Evolutionary conservation across 1,139 yeast genomes (phyloP).

Genomic region (Kodamaea alishanica): DNA sequence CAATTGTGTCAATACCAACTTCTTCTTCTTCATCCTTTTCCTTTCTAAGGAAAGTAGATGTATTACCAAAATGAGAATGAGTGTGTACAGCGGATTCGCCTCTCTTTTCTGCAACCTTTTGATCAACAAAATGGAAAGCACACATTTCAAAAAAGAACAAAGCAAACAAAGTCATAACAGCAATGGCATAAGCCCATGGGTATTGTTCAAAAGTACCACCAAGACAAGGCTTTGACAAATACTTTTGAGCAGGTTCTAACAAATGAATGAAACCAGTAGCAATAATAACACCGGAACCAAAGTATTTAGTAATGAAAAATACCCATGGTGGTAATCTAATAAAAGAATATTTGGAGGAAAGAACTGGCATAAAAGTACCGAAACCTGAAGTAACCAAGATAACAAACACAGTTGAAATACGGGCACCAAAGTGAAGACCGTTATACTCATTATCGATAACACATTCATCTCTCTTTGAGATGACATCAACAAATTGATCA

Average conservation of each 20-base stretch:
- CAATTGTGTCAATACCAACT: slow-evolving; percentile 13
- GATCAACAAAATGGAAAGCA: slow-evolving; percentile 50
- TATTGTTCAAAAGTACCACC: slow-evolving; percentile 52
- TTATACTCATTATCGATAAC: slow-evolving; percentile 35
- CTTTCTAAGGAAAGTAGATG: slow-evolving; percentile 26
- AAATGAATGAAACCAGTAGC: slow-evolving; percentile 88
- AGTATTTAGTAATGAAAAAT: slow-evolving; percentile 71
- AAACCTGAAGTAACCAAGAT: slow-evolving; percentile 54
- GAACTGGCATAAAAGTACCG: slow-evolving; percentile 58
- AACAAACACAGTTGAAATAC: slow-evolving; percentile 72
- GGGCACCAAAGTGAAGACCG: slow-evolving; percentile 50
- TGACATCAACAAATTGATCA: neutral
- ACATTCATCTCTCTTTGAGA: slow-evolving; percentile 32
- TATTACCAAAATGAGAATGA: slow-evolving; percentile 53
- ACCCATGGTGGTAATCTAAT: slow-evolving; percentile 56
- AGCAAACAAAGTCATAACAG: slow-evolving; percentile 49
- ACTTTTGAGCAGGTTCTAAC: slow-evolving; percentile 70
- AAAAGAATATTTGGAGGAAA: slow-evolving; percentile 52
- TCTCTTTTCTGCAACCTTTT: slow-evolving; percentile 23
- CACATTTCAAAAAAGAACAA: slow-evolving; percentile 55
- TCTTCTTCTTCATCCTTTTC: slow-evolving; percentile 18
- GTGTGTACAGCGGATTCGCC: slow-evolving; percentile 25
- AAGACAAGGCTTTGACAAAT: slow-evolving; percentile 49
- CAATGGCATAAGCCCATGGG: slow-evolving; percentile 65
- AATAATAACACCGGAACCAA: slow-evolving; percentile 89